A percentile compares a stretch with the other conserved stretches of the same genome.
Evolutionary conservation across 106 monocot genomes (phyloP).

Genomic region (Xerophyta viscosa): DNA sequence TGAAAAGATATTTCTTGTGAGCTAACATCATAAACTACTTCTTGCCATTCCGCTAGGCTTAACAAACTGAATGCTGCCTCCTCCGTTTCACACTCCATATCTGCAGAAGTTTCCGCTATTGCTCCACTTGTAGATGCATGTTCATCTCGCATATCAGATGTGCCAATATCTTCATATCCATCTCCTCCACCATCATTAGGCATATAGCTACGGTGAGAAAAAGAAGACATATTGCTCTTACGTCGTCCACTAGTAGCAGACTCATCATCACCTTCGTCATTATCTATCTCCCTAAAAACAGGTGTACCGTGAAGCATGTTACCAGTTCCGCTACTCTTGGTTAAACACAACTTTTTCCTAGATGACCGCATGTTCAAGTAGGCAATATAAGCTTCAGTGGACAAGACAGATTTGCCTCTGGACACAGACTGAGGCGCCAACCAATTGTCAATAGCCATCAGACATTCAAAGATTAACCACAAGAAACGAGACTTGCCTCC

Average conservation of each 20-base stretch:
- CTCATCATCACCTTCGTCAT: conserved; percentile 3
- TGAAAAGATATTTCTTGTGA: conserved; percentile 90
- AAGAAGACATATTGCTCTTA: not conserved
- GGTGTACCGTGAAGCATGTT: conserved; percentile 8
- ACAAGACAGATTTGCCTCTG: conserved; percentile 4
- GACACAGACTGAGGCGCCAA: conserved; percentile 24
- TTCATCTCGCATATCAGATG: not conserved
- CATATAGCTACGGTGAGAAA: not conserved
- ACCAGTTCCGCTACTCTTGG: conserved; percentile 8
- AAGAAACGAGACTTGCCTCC: not conserved
- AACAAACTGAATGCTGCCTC: conserved; percentile 31
- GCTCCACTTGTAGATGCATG: conserved; percentile 1
- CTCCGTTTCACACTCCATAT: conserved; percentile 20
- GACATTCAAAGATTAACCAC: conserved; percentile 52
- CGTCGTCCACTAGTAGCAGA: not conserved
- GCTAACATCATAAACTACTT: conserved; percentile 65
- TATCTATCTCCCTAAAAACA: not conserved
- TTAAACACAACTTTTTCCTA: conserved; percentile 33
- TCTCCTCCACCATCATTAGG: not conserved
- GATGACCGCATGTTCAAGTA: conserved; percentile 16
- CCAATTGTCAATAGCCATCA: conserved; percentile 65
- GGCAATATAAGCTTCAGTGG: conserved; percentile 5
- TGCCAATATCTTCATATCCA: conserved; percentile 4
- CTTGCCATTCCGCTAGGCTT: conserved; percentile 50
- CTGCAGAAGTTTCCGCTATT: conserved; percentile 21